These are phyloP conservation scores for Gaertneriomyces semiglobifer DNA, from an alignment of 192 early-diverging fungal genomes.

Conservation along the genomic window DNA sequence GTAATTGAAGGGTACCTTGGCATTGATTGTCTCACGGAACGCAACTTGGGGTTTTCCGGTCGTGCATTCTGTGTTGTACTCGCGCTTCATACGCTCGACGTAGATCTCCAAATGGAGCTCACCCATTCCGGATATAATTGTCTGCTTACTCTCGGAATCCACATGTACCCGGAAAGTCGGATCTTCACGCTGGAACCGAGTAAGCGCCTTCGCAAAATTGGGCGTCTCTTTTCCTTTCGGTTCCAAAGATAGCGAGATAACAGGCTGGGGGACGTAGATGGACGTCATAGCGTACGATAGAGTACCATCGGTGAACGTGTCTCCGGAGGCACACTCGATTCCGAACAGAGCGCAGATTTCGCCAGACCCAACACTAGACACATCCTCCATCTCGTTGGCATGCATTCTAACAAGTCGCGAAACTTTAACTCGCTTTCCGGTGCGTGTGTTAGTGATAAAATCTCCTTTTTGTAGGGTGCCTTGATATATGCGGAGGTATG, in stretches of 20 bases:
- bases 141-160: slow-evolving; percentile 89
- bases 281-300: slow-evolving; percentile 87
- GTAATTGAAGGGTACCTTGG: slow-evolving; percentile 79
- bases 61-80: slow-evolving; percentile 92
- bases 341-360: slow-evolving; percentile 99
- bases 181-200: slow-evolving; percentile 79
- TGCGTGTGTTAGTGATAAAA: slow-evolving; percentile 82
- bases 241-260: slow-evolving; percentile 88
- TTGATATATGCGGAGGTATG: slow-evolving; percentile 96
- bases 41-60: slow-evolving; percentile 98
- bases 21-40: slow-evolving; percentile 89
- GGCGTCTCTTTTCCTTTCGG: slow-evolving; percentile 84
- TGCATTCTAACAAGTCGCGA: slow-evolving; percentile 97
- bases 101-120: slow-evolving; percentile 96
- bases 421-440: slow-evolving; percentile 92
- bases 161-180: slow-evolving; percentile 78
- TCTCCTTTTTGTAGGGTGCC: slow-evolving; percentile 83
- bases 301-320: slow-evolving; percentile 92
- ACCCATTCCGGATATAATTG: slow-evolving; percentile 91
- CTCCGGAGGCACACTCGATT: slow-evolving; percentile 93
- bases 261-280: slow-evolving; percentile 96
- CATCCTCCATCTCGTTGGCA: slow-evolving; percentile 97
- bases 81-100: slow-evolving; percentile 97
- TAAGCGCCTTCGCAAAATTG: slow-evolving; percentile 75
- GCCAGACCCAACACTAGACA: slow-evolving; percentile 84